A percentile compares a stretch with the other conserved stretches of the same genome.
These are phyloP conservation scores for Apophysomyces sp. DNA, from an alignment of 371 early-diverging fungal genomes.

Conservation along the genomic window DNA sequence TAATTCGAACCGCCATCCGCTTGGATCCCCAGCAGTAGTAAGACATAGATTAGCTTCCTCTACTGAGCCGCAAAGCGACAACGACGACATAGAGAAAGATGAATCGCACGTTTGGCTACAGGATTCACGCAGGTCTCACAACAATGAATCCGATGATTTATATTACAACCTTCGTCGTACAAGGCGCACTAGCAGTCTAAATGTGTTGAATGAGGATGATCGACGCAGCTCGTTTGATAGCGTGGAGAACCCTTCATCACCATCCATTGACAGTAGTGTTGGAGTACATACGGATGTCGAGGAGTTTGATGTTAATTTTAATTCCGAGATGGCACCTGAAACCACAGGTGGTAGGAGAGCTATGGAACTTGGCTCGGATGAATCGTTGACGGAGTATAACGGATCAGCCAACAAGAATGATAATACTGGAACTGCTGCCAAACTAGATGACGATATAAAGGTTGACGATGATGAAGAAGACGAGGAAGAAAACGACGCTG, in stretches of 20 bases:
- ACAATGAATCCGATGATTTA: slow-evolving; percentile 1
- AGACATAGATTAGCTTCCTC: not conserved
- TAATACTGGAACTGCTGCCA: not conserved
- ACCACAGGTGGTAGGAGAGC: not conserved
- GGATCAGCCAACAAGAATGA: not conserved
- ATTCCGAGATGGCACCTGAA: not conserved
- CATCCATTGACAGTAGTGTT: not conserved
- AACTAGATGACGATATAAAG: slow-evolving; percentile 1
- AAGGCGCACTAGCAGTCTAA: slow-evolving; percentile 44
- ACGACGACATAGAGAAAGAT: not conserved
- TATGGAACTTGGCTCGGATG: not conserved
- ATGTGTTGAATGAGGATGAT: slow-evolving; percentile 36
- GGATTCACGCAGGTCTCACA: not conserved
- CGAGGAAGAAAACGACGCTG: slow-evolving; percentile 3
- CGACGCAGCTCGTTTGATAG: not conserved
- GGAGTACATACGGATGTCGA: not conserved
- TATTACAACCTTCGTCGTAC: slow-evolving; percentile 16
- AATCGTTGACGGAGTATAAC: not conserved
- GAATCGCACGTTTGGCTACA: not conserved
- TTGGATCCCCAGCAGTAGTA: not conserved
- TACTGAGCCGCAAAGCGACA: not conserved
- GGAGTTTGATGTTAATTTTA: not conserved
- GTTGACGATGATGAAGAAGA: slow-evolving; percentile 17
- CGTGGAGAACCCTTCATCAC: not conserved
- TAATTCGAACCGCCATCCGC: not conserved